Evolutionary conservation across 352 stramenopile species (phyloP), one percentile per base, ranked within the genome.

Genomic region (Phytophthora pistaciae): DNA sequence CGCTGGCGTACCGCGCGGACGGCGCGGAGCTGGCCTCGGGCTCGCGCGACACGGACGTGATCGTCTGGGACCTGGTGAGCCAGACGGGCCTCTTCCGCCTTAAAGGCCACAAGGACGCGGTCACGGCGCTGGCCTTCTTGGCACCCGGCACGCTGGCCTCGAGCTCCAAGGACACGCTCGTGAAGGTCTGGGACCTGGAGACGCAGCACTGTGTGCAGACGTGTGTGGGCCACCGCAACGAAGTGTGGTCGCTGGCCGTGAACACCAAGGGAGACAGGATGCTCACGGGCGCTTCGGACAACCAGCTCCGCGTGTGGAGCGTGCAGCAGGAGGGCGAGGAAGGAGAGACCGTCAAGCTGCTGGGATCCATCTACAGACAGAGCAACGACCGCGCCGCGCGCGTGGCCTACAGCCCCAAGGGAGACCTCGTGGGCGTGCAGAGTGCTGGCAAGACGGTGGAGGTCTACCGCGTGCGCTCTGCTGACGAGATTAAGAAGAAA

Each of bases 131-230:
- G n/a, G 60, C 61, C 20, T 98, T 98, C 70, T 42, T 98, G n/a
- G 70, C 74, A 4, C 62, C 79, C 20, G 71, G 79, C 29, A 73
- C 68, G 11, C 72, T 94, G 50, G 79, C 93, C 33, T 98, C 94
- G 8, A 80, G 86, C 49, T 98, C 92, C 64, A 98, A 98, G 74
- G 96, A 99, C 80, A 94, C 91, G 36, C 84, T 98, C 42, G 74
- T 98, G 50, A 99, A 98, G 80, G 85, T 98, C 18, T 99, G 96
- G 96, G 96, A 98, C 68, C 78, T 98, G 5, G 90, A 97, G 33
- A 98, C 90, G 31, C 92, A 98, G 82, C 87, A 98, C 75, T 99
- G 96, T 72, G 79, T 98, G 52, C 93, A 98, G 73, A 99, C 96
- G 10, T 95, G 97, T 66, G 90, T 98, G 36, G 92, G 93, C 31